Conservation (phyloP, 176 grass and related monocot genomes). For the Poa annua region DNA sequence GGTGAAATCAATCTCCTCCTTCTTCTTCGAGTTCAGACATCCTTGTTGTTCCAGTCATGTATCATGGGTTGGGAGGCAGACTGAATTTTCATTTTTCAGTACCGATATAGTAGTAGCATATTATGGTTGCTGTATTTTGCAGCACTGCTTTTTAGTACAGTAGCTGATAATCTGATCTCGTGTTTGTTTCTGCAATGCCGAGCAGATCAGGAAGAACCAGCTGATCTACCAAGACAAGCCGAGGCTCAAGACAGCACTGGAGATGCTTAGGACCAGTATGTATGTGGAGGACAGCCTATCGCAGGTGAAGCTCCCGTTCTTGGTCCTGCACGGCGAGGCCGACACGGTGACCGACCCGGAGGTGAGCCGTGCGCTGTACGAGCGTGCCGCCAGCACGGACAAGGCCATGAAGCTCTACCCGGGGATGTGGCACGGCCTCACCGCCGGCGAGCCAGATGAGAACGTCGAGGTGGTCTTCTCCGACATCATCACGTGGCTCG, state of each 20-base stretch:
- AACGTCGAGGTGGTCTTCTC: constrained; percentile 68
- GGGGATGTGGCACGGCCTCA: constrained; percentile 95
- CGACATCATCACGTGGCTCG: constrained; percentile 80
- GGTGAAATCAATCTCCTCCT: background rate
- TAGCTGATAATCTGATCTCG: background rate
- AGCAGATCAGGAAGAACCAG: constrained; percentile 83
- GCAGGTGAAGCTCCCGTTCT: constrained; percentile 82
- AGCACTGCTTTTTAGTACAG: background rate
- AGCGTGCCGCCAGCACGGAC: constrained; percentile 67
- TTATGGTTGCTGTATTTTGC: background rate
- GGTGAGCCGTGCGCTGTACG: constrained; percentile 78
- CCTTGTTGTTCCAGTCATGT: background rate
- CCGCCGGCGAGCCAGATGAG: constrained; percentile 73
- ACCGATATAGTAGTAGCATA: too few species aligned
- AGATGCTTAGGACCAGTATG: constrained; percentile 91
- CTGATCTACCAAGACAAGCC: constrained; percentile 96
- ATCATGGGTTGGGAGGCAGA: background rate
- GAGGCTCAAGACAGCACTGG: constrained; percentile 78
- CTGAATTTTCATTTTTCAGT: background rate
- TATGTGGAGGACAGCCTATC: constrained; percentile 71
- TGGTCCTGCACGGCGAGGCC: constrained; percentile 86
- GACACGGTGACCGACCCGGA: constrained; percentile 94
- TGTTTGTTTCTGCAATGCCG: background rate
- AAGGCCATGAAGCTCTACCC: constrained; percentile 93
- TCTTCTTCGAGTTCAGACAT: background rate